Percentiles rank a stretch among this genome's conserved stretches.
phyloP scores from a whole-genome alignment of 495 filamentous ascomycete species.

The Thozetella sp. region DNA sequence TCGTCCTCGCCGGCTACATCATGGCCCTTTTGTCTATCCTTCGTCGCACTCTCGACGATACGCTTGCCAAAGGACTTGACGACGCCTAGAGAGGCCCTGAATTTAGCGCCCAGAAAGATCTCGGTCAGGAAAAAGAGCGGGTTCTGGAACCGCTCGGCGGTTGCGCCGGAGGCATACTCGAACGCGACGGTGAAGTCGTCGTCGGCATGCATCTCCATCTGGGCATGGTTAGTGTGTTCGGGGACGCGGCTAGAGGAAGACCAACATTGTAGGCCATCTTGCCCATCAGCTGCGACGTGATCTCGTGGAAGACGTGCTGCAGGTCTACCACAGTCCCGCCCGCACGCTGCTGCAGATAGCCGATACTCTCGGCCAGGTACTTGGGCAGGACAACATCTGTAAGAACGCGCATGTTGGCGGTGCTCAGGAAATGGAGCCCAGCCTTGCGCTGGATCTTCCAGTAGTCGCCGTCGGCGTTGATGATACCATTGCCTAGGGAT shows the following conservation, averaged over 20 bases:
- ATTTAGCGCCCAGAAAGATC: constrained; percentile 40
- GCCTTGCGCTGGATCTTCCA: constrained; percentile 64
- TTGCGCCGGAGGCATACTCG: constrained; percentile 59
- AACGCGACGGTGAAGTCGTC: constrained; percentile 59
- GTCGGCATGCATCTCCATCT: constrained; percentile 62
- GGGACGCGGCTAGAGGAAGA: background rate
- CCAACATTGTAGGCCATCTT: constrained; percentile 60
- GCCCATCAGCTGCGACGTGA: constrained; percentile 62
- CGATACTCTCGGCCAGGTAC: constrained; percentile 41
- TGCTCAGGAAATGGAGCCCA: constrained; percentile 57
- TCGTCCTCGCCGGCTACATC: constrained; percentile 12
- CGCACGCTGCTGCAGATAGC: constrained; percentile 23
- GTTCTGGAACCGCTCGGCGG: constrained; percentile 62
- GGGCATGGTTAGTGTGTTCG: constrained; percentile 7
- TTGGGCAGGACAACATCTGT: constrained; percentile 56
- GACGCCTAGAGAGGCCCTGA: constrained; percentile 43
- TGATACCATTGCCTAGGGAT: constrained; percentile 55
- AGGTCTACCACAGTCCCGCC: constrained; percentile 42
- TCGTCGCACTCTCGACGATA: constrained; percentile 52
- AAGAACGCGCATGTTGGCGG: constrained; percentile 54
- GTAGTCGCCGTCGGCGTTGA: constrained; percentile 62
- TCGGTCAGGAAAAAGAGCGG: constrained; percentile 60
- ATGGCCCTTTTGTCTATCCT: constrained; percentile 17
- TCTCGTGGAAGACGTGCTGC: constrained; percentile 57
- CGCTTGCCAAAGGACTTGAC: constrained; percentile 50